These are phyloP conservation scores for Agaricus sinodeliciosus DNA, from an alignment of 768 basidiomycete genomes.

Conservation along the genomic window DNA sequence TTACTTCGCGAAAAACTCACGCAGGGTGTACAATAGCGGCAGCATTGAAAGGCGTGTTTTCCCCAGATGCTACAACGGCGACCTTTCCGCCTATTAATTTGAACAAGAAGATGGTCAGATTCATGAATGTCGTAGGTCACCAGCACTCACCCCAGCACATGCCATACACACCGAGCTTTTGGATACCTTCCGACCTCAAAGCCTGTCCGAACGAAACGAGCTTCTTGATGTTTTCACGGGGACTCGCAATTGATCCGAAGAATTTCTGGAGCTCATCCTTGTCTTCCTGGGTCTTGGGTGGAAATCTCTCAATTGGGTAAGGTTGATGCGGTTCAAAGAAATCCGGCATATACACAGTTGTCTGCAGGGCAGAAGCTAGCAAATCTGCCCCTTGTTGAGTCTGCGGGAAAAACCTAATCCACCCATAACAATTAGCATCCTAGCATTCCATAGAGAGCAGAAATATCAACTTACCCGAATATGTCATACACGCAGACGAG, in stretches of 20 bases:
- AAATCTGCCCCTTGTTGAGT: conserved; percentile 64
- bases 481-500: conserved; percentile 58
- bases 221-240: conserved; percentile 30
- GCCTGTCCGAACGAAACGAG: conserved; percentile 32
- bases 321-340: conserved; percentile 51
- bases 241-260: conserved; percentile 48
- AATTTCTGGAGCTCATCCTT: conserved; percentile 49
- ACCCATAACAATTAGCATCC: neutral
- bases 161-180: conserved; percentile 43
- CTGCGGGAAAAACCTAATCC: conserved; percentile 47
- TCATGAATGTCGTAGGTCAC: neutral
- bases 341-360: conserved; percentile 61
- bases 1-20: conserved; percentile 27
- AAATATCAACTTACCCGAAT: conserved; percentile 38
- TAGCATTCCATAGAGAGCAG: neutral
- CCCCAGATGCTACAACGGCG: conserved; percentile 30
- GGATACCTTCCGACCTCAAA: conserved; percentile 36
- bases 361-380: conserved; percentile 42
- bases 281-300: conserved; percentile 46
- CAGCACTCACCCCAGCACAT: conserved; percentile 46
- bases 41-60: conserved; percentile 38
- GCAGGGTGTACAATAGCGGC: conserved; percentile 52
- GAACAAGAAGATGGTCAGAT: neutral
- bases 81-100: conserved; percentile 41
- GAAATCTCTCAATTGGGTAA: conserved; percentile 42